Evolutionary conservation across 2,329 filamentous ascomycete species (phyloP).

Genomic region (Claviceps maximensis): DNA sequence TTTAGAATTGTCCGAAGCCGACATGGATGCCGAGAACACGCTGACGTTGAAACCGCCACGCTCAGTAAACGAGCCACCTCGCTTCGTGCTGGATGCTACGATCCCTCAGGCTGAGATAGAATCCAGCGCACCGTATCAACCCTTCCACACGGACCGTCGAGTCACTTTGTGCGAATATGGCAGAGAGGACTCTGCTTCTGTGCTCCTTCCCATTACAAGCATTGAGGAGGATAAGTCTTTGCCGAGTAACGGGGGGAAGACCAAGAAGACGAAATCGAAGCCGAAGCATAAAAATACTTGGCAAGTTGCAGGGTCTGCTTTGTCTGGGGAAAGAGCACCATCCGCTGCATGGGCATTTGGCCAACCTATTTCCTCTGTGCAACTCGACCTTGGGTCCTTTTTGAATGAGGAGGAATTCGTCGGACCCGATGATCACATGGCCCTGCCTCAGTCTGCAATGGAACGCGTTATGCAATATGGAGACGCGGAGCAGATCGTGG

Average conservation of each 20-base stretch:
- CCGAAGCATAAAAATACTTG: conserved; percentile 19
- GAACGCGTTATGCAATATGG: conserved; percentile 47
- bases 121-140: conserved; percentile 88
- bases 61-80: conserved; percentile 21
- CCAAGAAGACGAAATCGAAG: conserved; percentile 24
- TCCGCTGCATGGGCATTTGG: conserved; percentile 45
- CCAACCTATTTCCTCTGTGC: conserved; percentile 34
- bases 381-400: conserved; percentile 37
- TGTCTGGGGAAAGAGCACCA: conserved; percentile 6
- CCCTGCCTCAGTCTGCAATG: conserved; percentile 50
- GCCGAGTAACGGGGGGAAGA: conserved; percentile 24
- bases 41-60: conserved; percentile 33
- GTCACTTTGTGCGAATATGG: conserved; percentile 63
- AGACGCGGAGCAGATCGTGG: conserved; percentile 64
- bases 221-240: conserved; percentile 26
- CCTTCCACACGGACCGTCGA: conserved; percentile 83
- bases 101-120: conserved; percentile 79
- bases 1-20: conserved; percentile 38
- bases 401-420: conserved; percentile 39
- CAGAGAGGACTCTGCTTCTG: conserved; percentile 21
- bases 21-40: conserved; percentile 41
- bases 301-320: neutral
- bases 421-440: conserved; percentile 41
- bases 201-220: conserved; percentile 26
- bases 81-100: conserved; percentile 41